A percentile compares a stretch with the other conserved stretches of the same genome.
These are phyloP conservation scores for Amniculicola lignicola DNA, from an alignment of 495 filamentous ascomycete genomes.

Conservation along the genomic window DNA sequence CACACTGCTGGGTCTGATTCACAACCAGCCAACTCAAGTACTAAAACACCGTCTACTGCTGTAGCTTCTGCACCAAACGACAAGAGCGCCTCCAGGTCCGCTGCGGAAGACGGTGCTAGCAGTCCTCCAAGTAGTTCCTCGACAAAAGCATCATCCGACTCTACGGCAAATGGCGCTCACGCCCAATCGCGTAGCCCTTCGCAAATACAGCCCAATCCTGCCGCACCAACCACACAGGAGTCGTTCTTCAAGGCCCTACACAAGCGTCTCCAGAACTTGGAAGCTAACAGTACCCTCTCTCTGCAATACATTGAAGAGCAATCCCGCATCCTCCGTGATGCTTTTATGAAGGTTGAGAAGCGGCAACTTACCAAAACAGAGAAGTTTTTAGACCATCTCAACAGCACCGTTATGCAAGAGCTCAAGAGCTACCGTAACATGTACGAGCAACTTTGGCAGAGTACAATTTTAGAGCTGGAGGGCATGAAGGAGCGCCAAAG, in stretches of 20 bases:
- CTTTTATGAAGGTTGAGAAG: constrained; percentile 86
- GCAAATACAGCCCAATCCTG: constrained; percentile 52
- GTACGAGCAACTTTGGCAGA: constrained; percentile 96
- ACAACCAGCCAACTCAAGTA: neutral
- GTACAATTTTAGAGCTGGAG: constrained; percentile 86
- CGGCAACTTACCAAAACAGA: constrained; percentile 80
- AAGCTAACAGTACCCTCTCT: constrained; percentile 87
- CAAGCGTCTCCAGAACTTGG: constrained; percentile 84
- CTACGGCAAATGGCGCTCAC: constrained; percentile 5
- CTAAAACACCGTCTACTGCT: neutral
- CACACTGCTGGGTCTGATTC: neutral
- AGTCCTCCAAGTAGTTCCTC: neutral
- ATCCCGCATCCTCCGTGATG: constrained; percentile 84
- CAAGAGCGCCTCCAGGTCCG: neutral
- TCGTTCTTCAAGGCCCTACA: constrained; percentile 96
- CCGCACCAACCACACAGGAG: constrained; percentile 85
- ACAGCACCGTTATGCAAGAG: constrained; percentile 82
- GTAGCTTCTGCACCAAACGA: neutral
- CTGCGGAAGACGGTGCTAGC: neutral
- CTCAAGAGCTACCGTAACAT: constrained; percentile 74
- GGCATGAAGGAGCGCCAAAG: constrained; percentile 76
- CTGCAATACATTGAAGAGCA: constrained; percentile 97
- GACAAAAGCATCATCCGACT: constrained; percentile 5
- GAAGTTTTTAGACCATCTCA: constrained; percentile 76
- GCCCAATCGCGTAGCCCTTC: constrained; percentile 39